Evolutionary conservation across 2,329 filamentous ascomycete genomes (phyloP).

Genomic region (Phialocephala sp.): DNA sequence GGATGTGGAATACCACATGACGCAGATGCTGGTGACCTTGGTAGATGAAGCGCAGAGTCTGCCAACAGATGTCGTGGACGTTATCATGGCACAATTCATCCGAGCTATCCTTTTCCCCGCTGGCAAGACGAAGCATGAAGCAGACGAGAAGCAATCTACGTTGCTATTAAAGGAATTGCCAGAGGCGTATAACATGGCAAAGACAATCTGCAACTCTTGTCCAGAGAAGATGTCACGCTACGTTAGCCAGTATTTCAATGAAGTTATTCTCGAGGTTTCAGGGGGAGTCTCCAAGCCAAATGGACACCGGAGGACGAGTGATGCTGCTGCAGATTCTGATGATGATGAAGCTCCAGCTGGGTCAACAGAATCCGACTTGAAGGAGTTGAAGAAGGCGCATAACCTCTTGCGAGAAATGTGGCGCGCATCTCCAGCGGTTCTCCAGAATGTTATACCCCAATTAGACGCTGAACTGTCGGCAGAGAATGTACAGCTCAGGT

Average conservation of each 20-base stretch:
- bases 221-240: conserved; percentile 95
- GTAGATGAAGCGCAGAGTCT: conserved; percentile 85
- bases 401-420: conserved; percentile 88
- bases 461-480: conserved; percentile 90
- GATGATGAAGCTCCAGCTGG: conserved; percentile 65
- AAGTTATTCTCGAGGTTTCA: conserved; percentile 90
- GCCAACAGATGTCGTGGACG: conserved; percentile 83
- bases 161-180: conserved; percentile 87
- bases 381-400: conserved; percentile 89
- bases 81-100: conserved; percentile 94
- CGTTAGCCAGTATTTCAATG: conserved; percentile 95
- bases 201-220: conserved; percentile 86
- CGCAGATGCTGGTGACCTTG: conserved; percentile 79
- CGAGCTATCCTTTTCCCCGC: conserved; percentile 76
- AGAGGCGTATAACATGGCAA: conserved; percentile 94
- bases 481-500: conserved; percentile 84
- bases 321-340: conserved; percentile 65
- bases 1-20: conserved; percentile 93
- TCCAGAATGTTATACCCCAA: conserved; percentile 93
- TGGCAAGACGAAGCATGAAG: conserved; percentile 57
- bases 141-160: conserved; percentile 81
- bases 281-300: conserved; percentile 54
- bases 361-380: conserved; percentile 82
- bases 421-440: conserved; percentile 85
- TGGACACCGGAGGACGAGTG: conserved; percentile 54